Conservation (phyloP, 116 monocot species). For the Zostera marina region DNA sequence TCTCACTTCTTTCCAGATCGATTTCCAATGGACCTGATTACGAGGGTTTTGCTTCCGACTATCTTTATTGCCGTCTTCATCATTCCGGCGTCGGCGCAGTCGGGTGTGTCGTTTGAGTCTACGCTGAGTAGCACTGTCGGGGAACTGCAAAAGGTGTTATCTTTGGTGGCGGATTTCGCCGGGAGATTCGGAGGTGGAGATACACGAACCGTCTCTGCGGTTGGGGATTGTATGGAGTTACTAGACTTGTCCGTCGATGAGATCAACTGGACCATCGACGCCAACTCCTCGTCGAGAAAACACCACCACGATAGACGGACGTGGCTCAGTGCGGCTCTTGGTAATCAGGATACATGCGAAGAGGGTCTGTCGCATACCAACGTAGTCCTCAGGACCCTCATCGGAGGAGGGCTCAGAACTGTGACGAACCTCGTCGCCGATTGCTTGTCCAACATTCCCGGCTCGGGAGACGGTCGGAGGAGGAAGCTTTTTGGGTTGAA, state of each 20-base stretch:
- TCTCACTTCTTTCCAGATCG: too few species aligned
- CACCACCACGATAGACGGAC: conserved; percentile 31
- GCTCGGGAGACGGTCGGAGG: background rate
- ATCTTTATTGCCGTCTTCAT: background rate
- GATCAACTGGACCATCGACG: conserved; percentile 33
- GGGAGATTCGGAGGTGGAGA: conserved; percentile 15
- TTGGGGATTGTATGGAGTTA: conserved; percentile 78
- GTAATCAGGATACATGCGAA: conserved; percentile 87
- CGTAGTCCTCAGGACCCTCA: conserved; percentile 24
- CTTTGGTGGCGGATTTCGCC: conserved; percentile 32
- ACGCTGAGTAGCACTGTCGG: conserved; percentile 38
- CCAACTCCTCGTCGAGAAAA: conserved; percentile 12
- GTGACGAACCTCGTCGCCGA: conserved; percentile 39
- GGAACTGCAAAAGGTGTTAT: conserved; percentile 30
- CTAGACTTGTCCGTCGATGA: conserved; percentile 71
- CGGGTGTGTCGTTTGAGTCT: conserved; percentile 3
- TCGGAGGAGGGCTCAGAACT: conserved; percentile 20
- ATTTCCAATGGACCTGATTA: too few species aligned
- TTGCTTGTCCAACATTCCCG: conserved; percentile 10
- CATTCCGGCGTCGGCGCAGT: background rate
- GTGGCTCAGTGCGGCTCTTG: conserved; percentile 73
- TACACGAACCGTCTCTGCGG: conserved; percentile 47
- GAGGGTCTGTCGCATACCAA: conserved; percentile 47
- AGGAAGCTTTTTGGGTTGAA: background rate
- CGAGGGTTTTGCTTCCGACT: background rate